Evolutionary conservation across 495 filamentous ascomycete species (phyloP), one percentile per base, ranked within the genome.

Genomic region (Neurospora sp.): DNA sequence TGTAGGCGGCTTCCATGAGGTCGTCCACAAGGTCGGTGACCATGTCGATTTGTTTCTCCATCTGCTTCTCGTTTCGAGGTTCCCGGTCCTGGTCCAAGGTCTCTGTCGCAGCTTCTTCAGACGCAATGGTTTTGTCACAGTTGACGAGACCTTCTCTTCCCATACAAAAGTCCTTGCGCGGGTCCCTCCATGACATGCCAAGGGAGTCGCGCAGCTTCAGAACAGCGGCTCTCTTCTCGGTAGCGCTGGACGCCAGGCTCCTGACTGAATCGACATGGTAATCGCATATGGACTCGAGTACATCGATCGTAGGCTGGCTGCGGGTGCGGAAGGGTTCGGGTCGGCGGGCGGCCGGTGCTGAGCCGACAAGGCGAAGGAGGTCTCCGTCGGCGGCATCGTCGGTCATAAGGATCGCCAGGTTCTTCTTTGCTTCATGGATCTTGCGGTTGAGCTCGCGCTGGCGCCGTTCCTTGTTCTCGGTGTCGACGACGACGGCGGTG

Each of bases 401-500:
- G 54, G 14, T 10, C 70, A 81, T 71, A 35, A 76, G 35, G 12
- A 0, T 23, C 4, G 75, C 72, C 14, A 78, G 70, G 35, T 31
- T 71, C 20, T 70, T 70, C 69, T 75, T 81, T 39, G 86, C 84
- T 42, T 86, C 82, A 41, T 85, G 81, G 69, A 92, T 87, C 10
- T 84, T 82, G 70, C 74, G 75, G 73, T 93, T 89, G 84, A 91
- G 91, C 76, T 92, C 86, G 72, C 85, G 82, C 70, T 86, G 86
- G 72, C 90, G 86, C 73, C 84, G 78, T 69, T 88, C 84, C 79
- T 94, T 94, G 6, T 83, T 84, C 70, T 83, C 84, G 1, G 88
- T 88, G 81, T 94, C 92, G 38, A 87, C 83, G 3, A 92, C 80
- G 44, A 90, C 87, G 2, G 92, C 93, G n/a, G 89, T 88, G 3